Conservation (phyloP, 2,329 filamentous ascomycete genomes). For the Neopestalotiopsis rosae region DNA sequence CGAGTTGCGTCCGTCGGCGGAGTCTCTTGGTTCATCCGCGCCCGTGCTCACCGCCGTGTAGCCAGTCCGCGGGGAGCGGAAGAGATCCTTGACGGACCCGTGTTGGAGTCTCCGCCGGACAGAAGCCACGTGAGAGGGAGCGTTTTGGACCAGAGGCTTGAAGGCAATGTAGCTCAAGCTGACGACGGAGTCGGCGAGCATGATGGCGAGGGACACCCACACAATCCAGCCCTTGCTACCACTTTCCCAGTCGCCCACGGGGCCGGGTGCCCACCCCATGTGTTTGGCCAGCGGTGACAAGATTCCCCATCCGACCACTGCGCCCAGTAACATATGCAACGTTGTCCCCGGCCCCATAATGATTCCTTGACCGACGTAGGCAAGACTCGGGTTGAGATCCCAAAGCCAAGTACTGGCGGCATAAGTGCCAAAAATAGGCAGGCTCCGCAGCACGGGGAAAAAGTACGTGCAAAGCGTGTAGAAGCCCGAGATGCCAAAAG, state of each 20-base stretch:
- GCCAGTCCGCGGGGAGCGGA: conserved; percentile 26
- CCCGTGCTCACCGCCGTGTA: conserved; percentile 30
- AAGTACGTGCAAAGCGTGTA: conserved; percentile 90
- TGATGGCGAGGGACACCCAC: conserved; percentile 94
- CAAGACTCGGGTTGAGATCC: conserved; percentile 96
- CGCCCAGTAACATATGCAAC: conserved; percentile 92
- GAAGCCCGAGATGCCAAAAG: conserved; percentile 63
- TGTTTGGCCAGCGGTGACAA: conserved; percentile 87
- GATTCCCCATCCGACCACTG: conserved; percentile 87
- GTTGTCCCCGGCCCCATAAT: conserved; percentile 98
- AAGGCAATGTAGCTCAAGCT: conserved; percentile 81
- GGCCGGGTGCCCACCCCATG: conserved; percentile 87
- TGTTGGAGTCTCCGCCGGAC: conserved; percentile 28
- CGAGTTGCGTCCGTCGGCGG: conserved; percentile 24
- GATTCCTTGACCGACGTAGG: conserved; percentile 95
- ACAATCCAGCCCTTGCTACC: conserved; percentile 99
- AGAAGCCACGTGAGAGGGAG: conserved; percentile 29
- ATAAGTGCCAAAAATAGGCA: conserved; percentile 82
- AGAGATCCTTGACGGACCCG: conserved; percentile 28
- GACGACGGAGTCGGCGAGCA: conserved; percentile 91
- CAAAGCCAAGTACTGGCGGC: conserved; percentile 87
- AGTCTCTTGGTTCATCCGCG: conserved; percentile 29
- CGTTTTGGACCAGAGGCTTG: conserved; percentile 62
- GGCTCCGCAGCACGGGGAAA: conserved; percentile 78
- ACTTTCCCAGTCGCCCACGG: conserved; percentile 85